Evolutionary conservation across 225 moss, liverwort and hornwort species (phyloP), one percentile per base, ranked within the genome.

Genomic region (Antitrichia curtipendula): DNA sequence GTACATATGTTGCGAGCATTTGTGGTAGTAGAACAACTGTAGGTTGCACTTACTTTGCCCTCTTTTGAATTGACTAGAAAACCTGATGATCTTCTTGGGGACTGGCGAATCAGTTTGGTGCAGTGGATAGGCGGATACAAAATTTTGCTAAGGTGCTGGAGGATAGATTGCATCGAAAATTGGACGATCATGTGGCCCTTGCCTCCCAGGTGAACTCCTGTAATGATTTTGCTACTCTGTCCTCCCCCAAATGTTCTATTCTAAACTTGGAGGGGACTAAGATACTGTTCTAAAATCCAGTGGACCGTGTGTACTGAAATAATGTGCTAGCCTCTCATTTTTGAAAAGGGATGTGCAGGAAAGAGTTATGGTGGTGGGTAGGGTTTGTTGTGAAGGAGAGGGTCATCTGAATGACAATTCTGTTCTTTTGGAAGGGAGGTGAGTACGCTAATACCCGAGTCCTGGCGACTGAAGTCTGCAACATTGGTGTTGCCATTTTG

Each of bases 351-450:
- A 66, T 77, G 70, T 81, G 84, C 94, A 97, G 97, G 97, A 96
- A 75, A 87, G 86, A 77, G 93, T 97, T 52, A 91, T 76, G 80
- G 95, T 95, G 63, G 96, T 96, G 72, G 97, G 97, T 76, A 95
- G 95, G 89, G 88, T 97, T 71, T 97, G 96, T 84, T 95, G 96
- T 92, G 97, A 97, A 84, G 97, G 96, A 56, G 97, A 97, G 78
- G 96, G 96, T 72, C 95, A 92, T 90, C 90, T 97, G 49, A 97
- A 96, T 88, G 95, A 95, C 52, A 96, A 96, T 87, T 96, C 96
- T 71, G 88, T 97, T 69, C 87, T 97, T 80, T 92, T 97, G 57
- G 96, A 97, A 91, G 97, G 97, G 63, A 93, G 97, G 97, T 96
- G 88, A 88, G 89, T 87, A 86, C n/a, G 54, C 82, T 69, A 58